Evolutionary conservation across 495 filamentous ascomycete genomes (phyloP).

Genomic region (Penicillium alfredii): DNA sequence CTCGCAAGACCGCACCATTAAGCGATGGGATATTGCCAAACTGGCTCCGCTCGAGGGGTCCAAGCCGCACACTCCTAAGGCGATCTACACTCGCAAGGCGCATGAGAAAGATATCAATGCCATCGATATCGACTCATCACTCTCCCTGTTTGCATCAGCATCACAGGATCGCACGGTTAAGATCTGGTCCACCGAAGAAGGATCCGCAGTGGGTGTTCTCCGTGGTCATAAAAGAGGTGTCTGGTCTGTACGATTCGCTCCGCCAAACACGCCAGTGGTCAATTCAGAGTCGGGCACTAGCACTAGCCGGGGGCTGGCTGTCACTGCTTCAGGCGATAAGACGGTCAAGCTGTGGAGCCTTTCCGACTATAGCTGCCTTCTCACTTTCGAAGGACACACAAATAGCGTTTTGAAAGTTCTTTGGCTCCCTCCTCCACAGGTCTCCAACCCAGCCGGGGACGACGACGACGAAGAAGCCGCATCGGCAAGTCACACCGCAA

Average conservation of each 20-base stretch:
- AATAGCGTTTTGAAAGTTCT: conserved; percentile 90
- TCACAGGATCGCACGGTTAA: conserved; percentile 96
- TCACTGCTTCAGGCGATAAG: conserved; percentile 91
- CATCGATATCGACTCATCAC: conserved; percentile 65
- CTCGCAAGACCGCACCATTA: conserved; percentile 90
- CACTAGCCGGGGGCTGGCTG: conserved; percentile 62
- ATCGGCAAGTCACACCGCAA: conserved; percentile 17
- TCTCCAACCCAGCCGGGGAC: conserved; percentile 20
- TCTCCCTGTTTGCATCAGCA: conserved; percentile 79
- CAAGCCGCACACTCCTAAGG: conserved; percentile 42
- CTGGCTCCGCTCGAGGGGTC: conserved; percentile 31
- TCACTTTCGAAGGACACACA: conserved; percentile 93
- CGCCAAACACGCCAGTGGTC: conserved; percentile 66
- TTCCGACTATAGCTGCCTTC: conserved; percentile 83
- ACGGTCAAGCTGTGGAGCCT: conserved; percentile 95
- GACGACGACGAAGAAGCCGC: conserved; percentile 31
- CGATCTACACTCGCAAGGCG: conserved; percentile 79
- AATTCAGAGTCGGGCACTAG: conserved; percentile 58
- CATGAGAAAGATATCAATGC: conserved; percentile 99
- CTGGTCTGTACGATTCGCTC: conserved; percentile 88
- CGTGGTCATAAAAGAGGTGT: conserved; percentile 90
- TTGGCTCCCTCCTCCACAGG: conserved; percentile 66
- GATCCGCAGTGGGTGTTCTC: conserved; percentile 82
- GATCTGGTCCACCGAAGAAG: conserved; percentile 85
- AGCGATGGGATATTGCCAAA: conserved; percentile 72